Evolutionary conservation across 495 filamentous ascomycete genomes (phyloP), one percentile per base, ranked within the genome.

Genomic region (Hyaloscypha hepaticicola): DNA sequence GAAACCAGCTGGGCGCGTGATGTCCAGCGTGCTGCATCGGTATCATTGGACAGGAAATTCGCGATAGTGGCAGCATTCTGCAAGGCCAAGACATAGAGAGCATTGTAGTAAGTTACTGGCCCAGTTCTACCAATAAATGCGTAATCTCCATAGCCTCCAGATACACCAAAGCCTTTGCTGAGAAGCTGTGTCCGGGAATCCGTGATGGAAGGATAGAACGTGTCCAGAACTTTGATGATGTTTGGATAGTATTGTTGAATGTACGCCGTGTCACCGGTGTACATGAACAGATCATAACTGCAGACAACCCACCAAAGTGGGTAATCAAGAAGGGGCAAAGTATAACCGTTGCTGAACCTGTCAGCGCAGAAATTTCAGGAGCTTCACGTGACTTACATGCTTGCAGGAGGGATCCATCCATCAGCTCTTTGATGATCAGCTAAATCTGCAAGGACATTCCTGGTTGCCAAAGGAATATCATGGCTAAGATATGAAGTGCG

Each of bases 361-460:
- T 65, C 26, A 58, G 49, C 61, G 31, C n/a, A n/a, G 41, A 41
- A 1, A 7, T 25, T 41, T 16, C 12, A 45, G 38, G 24, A 38
- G 29, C 29, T 41, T 22, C 28, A 31, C 45, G 27, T 53, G 28
- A 70, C 75, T 65, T 52, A 72, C 73, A 78, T 82, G 70, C 75
- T 78, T 3, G 80, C 80, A 16, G 80, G 80, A n/a, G 79, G 79
- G 45, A 82, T 81, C 80, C 79, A 82, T 4, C 80, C 80, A 71
- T 82, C 79, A 3, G 64, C 66, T 4, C 78, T 67, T 64, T 82
- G 80, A 59, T 80, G 80, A 31, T 74, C 64, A 0, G 77, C 78
- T 19, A 82, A 64, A 66, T 82, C 78, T 28, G 74, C 77, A 28
- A 81, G 72, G 16, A 81, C 73, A 58, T 81, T 79, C 5, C 72